Base-by-base conservation (phyloP, 192 early-diverging fungal species). In the Dimargaris verticillata region DNA sequence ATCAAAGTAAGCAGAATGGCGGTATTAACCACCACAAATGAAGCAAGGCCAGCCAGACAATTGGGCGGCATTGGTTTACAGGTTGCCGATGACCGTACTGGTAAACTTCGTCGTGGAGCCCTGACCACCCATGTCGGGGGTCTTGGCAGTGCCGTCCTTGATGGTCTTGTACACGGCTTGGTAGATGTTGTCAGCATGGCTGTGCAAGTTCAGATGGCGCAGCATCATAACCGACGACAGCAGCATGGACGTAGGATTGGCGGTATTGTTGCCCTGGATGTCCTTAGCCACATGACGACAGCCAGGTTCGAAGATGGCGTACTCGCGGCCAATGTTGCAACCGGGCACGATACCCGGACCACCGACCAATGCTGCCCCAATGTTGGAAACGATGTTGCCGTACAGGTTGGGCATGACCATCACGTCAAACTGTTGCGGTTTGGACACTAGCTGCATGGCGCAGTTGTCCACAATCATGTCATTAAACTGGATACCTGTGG, bases 401-500 rank as follows among this genome's bases (percentile, higher is more conserved):
- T 99, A 99, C 72, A 99, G 83, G 82, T 99, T 99, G 63, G 92
- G 92, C 86, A 92, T 94, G 62, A 99, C 92, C 80, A 99, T 92
- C 50, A 99, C 95, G 71, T 99, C 95, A 62, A 99, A 99, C 76
- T 99, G 95, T 72, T 87, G 84, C 58, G 95, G 95, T 73, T 80
- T 87, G 68, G 90, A 88, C 49, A 95, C 93, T n/a, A 99, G 81
- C 81, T 99, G 95, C 95, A 99, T 99, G 58, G 95, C 89, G 52
- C 92, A 91, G 80, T 99, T 99, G 75, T 99, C 95, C 65, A 99
- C 95, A 76, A 99, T 99, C 95, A 99, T 95, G 78, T 96, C 93
- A 64, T 92, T 82, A 72, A 90, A 89, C 82, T 91, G 72, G 72
- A 99, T 92, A 44, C 88, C 88, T 29, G 76, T 77, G 64, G 76